A percentile compares a stretch with the other conserved stretches of the same genome.
phyloP scores from a whole-genome alignment of 257 asterid species.

The Prunella vulgaris region DNA sequence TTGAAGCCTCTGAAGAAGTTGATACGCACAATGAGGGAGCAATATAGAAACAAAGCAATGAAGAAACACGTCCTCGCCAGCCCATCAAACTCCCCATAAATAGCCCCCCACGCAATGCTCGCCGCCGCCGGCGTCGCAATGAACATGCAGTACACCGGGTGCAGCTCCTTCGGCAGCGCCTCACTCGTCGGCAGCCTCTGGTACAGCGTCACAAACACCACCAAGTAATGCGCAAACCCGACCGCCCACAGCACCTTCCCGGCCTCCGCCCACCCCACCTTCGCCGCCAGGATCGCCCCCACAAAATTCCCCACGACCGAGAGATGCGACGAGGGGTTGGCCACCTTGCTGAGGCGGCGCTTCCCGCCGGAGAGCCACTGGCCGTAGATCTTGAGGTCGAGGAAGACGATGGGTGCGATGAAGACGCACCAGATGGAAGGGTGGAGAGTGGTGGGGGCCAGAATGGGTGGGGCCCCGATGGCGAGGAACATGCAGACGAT shows the following conservation, averaged over 20 bases:
- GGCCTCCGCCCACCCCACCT: constrained; percentile 76
- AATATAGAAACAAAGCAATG: constrained; percentile 74
- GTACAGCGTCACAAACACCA: constrained; percentile 84
- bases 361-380: constrained; percentile 97
- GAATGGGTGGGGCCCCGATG: constrained; percentile 53
- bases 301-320: constrained; percentile 91
- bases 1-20: constrained; percentile 92
- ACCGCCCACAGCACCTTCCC: constrained; percentile 87
- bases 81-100: constrained; percentile 81
- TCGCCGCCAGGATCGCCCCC: constrained; percentile 84
- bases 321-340: constrained; percentile 84
- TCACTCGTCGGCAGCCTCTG: constrained; percentile 90
- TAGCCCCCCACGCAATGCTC: constrained; percentile 88
- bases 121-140: constrained; percentile 96
- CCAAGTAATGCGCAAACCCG: constrained; percentile 89
- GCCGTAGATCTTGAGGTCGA: constrained; percentile 85
- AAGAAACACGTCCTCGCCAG: constrained; percentile 80
- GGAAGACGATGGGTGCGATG: constrained; percentile 59
- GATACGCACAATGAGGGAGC: constrained; percentile 72
- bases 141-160: constrained; percentile 92
- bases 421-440: constrained; percentile 68
- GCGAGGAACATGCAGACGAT: constrained; percentile 88
- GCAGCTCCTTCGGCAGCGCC: constrained; percentile 83
- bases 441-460: constrained; percentile 38
- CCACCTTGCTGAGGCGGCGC: constrained; percentile 67